Evolutionary conservation across 306 rosid species (phyloP).

Genomic region (Macrotyloma uniflorum): DNA sequence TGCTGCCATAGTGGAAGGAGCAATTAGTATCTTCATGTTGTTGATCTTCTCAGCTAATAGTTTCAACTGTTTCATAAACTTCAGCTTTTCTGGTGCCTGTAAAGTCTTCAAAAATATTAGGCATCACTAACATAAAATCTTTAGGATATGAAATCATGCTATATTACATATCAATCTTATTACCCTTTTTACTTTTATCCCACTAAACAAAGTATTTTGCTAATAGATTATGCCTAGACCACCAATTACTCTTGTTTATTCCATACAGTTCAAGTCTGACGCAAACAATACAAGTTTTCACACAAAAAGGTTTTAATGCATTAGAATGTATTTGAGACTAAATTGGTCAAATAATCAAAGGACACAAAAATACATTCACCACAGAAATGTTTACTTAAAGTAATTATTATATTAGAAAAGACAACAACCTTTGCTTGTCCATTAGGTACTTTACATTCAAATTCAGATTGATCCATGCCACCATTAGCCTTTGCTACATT

Average conservation of each 20-base stretch:
- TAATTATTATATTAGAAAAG: neutral
- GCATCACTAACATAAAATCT: neutral
- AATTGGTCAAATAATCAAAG: neutral
- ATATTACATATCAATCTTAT: neutral
- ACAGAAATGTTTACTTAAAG: neutral
- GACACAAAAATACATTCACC: neutral
- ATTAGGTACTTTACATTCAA: slow-evolving; percentile 12
- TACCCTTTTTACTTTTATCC: neutral
- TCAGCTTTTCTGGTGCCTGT: slow-evolving; percentile 35
- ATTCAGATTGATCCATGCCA: slow-evolving; percentile 15
- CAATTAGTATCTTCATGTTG: slow-evolving; percentile 35
- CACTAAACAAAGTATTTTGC: neutral
- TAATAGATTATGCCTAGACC: neutral
- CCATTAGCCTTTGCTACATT: slow-evolving; percentile 23
- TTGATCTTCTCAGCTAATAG: slow-evolving; percentile 7
- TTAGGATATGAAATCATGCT: neutral
- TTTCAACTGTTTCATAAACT: slow-evolving; percentile 25
- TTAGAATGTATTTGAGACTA: neutral
- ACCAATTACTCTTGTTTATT: neutral
- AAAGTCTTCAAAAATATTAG: slow-evolving; percentile 12
- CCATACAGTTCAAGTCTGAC: neutral
- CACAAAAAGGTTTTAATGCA: neutral
- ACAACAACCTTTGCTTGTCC: slow-evolving; percentile 40
- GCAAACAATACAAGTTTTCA: neutral
- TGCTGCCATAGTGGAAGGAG: slow-evolving; percentile 43